Percentiles rank a stretch among this genome's conserved stretches.
Evolutionary conservation across 345 rosid species (phyloP).

Genomic region (Salix suchowensis): DNA sequence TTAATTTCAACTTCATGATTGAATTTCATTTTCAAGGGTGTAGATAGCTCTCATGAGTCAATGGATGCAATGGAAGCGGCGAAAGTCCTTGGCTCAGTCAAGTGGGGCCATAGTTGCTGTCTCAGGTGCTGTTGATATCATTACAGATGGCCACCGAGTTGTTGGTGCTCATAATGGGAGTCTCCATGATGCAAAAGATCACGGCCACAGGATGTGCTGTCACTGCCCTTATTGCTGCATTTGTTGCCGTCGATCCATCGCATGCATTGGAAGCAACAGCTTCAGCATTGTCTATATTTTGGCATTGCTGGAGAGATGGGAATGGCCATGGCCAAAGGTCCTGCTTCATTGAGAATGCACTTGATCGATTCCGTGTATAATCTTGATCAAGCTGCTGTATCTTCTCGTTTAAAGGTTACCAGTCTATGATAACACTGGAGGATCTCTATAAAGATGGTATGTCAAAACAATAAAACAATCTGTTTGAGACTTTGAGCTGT

Average conservation of each 20-base stretch:
- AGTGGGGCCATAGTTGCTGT: constrained; percentile 68
- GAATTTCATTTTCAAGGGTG: constrained; percentile 43
- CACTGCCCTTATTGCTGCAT: constrained; percentile 72
- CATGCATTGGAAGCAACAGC: constrained; percentile 68
- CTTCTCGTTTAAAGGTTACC: constrained; percentile 41
- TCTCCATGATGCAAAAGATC: constrained; percentile 77
- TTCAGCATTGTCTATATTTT: constrained; percentile 72
- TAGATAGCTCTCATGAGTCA: constrained; percentile 74
- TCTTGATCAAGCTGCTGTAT: constrained; percentile 49
- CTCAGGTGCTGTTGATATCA: constrained; percentile 69
- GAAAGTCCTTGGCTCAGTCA: constrained; percentile 55
- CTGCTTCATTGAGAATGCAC: constrained; percentile 75
- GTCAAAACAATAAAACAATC: background rate
- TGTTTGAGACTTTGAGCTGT: background rate
- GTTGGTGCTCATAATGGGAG: constrained; percentile 73
- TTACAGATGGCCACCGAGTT: constrained; percentile 64
- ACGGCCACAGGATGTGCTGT: constrained; percentile 86
- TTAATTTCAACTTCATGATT: background rate
- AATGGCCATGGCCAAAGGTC: constrained; percentile 67
- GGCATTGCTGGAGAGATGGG: constrained; percentile 88
- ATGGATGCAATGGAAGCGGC: constrained; percentile 81
- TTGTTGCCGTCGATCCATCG: constrained; percentile 57
- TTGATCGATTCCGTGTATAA: constrained; percentile 71
- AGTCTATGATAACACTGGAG: constrained; percentile 17
- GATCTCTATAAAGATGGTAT: constrained; percentile 2